Evolutionary conservation across 306 rosid species (phyloP), one percentile per base, ranked within the genome.

Genomic region (Styphnolobium japonicum): DNA sequence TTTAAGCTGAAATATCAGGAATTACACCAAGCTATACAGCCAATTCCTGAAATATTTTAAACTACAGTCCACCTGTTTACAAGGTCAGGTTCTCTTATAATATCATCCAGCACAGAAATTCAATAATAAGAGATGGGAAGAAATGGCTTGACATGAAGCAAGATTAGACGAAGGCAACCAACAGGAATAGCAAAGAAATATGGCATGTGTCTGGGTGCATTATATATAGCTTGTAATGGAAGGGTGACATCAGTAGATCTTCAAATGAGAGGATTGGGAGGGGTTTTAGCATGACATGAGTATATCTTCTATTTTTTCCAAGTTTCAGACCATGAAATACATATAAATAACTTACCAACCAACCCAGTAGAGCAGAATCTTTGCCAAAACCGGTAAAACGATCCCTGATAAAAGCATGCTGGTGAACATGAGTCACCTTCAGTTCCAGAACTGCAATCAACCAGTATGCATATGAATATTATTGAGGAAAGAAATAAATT

Each of bases 301-400:
- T 45, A 45, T 40, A 15, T 62, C 8, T 15, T 48, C 0, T 10
- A 25, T 42, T 36, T 18, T n/a, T 36, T 61, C 36, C 5, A 61
- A 25, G 39, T 31, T 73, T 81, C 39, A 14, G 4, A 31, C 37
- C 5, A 33, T 48, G 11, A 8, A 52, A 23, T 56, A 36, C 16
- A 49, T 29, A 55, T 76, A 73, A 62, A 73, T 9, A 67, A 82
- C 97, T 58, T 89, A 94, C 98, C 90, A 88, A 5, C 97, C 98
- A 94, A 58, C 97, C 91, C 42, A 91, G 62, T 39, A 90, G 22
- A 55, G 68, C 23, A 39, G 87, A 89, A 71, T 88, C 85, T 91
- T 89, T 86, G 71, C 97, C 91, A 12, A 92, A 71, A 66, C 97
- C 97, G 55, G 67, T 67, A 71, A 86, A 94, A 79, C 82, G 98